Evolutionary conservation across 2,329 filamentous ascomycete species (phyloP), one percentile per base, ranked within the genome.

Genomic region (Cladophialophora chaetospira): DNA sequence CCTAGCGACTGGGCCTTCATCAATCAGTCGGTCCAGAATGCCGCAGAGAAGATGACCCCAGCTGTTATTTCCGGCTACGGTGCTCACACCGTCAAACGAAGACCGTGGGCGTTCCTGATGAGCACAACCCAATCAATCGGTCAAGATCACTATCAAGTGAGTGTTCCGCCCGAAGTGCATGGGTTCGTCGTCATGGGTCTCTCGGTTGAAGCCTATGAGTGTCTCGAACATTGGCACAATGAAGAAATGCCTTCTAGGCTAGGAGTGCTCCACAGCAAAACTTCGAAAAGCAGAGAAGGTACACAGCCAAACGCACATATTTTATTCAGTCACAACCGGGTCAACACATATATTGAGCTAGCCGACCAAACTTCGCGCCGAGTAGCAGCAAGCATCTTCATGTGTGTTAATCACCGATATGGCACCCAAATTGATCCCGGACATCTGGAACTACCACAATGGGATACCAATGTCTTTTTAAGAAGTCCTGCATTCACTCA

Each of bases 101-200:
- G 26, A n/a, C 10, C 17, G 6, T 38, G 26, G 19, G 47, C 47
- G 19, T 33, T 19, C 23, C 3, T 9, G 15, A 17, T n/a, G 3
- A 21, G 31, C 47, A 15, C 42, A 19, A n/a, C n/a, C n/a, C n/a
- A n/a, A n/a, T n/a, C n/a, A n/a, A n/a, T n/a, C n/a, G n/a, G n/a
- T n/a, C n/a, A n/a, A n/a, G n/a, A n/a, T n/a, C n/a, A n/a, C n/a
- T n/a, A n/a, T n/a, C 29, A 33, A 13, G 29, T 33, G 29, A 8
- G 29, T n/a, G 29, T 33, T 13, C 29, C 29, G 29, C 8, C 10
- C n/a, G 26, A 38, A 15, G 26, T 50, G 26, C 44, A 31, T 29
- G 50, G 42, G 15, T 62, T 62, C 29, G 23, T 63, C 10, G 36
- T 63, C 21, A 58, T 60, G 26, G 56, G 56, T 15, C 21, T 63